A percentile compares a stretch with the other conserved stretches of the same genome.
Conservation (phyloP, 169 alveolate species). For the Eimeria tenella region DNA sequence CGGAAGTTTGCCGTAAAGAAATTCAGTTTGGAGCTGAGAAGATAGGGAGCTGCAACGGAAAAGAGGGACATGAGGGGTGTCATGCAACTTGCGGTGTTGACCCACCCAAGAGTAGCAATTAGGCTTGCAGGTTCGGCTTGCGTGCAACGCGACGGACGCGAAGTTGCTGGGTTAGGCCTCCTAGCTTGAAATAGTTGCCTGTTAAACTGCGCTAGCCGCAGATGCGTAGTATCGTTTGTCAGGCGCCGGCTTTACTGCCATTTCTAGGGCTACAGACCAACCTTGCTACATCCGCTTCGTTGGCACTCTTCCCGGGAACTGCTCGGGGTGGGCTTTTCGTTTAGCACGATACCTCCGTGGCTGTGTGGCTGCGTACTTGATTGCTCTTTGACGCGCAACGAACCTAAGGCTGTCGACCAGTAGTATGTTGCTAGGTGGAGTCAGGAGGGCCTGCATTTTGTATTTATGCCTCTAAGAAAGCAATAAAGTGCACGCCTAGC, state of each 20-base stretch:
- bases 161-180: not conserved
- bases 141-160: not conserved
- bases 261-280: not conserved
- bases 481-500: no score
- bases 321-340: not conserved
- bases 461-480: no score
- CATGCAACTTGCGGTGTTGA: not conserved
- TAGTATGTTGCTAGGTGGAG: not conserved
- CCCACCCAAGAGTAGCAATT: not conserved
- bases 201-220: not conserved
- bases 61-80: conserved; percentile 38
- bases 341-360: not conserved
- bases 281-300: not conserved
- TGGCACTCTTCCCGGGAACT: not conserved
- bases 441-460: no score
- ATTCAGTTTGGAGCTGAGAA: not conserved
- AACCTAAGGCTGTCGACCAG: not conserved
- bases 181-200: not conserved
- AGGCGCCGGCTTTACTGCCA: not conserved
- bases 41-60: conserved; percentile 17
- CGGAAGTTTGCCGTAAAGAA: not conserved
- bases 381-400: not conserved
- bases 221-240: conserved; percentile 15
- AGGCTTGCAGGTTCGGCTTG: not conserved
- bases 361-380: not conserved